A percentile compares a stretch with the other conserved stretches of the same genome.
Evolutionary conservation across 495 filamentous ascomycete genomes (phyloP).

Genomic region (Neurospora sp.): DNA sequence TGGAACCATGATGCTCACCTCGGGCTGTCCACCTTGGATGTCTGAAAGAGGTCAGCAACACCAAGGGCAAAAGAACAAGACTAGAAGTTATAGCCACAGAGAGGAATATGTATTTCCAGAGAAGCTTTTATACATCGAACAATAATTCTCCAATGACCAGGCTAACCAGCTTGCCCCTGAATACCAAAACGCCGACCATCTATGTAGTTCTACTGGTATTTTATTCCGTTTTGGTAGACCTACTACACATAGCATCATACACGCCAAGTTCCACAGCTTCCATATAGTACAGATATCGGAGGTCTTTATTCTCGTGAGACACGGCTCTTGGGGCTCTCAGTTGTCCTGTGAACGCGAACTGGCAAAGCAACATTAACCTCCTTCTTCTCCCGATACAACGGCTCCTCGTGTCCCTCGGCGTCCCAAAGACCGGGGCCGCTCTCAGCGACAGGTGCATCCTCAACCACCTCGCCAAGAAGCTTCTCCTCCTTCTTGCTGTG

Average conservation of each 20-base stretch:
- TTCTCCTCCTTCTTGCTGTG: conserved; percentile 4
- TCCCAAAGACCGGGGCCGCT: conserved; percentile 15
- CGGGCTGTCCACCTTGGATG: background rate
- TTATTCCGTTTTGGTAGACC: background rate
- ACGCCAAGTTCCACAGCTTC: background rate
- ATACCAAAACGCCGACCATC: background rate
- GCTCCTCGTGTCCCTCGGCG: conserved; percentile 24
- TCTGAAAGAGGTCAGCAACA: background rate
- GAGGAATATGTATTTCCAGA: background rate
- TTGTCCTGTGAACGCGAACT: background rate
- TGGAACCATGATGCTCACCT: background rate
- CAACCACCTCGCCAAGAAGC: conserved; percentile 9
- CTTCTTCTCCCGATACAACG: conserved; percentile 9
- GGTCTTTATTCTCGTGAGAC: background rate
- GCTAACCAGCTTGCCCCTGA: background rate
- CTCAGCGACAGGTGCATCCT: background rate
- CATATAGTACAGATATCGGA: background rate
- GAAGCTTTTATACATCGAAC: background rate
- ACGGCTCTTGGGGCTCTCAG: background rate
- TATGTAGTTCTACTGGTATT: background rate
- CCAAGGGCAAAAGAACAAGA: background rate
- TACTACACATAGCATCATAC: background rate
- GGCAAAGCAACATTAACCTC: conserved; percentile 1
- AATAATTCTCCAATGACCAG: background rate
- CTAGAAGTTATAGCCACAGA: background rate